These are phyloP conservation scores for Rhodotorula glutinis DNA, from an alignment of 1,284 basidiomycete species.

Conservation along the genomic window DNA sequence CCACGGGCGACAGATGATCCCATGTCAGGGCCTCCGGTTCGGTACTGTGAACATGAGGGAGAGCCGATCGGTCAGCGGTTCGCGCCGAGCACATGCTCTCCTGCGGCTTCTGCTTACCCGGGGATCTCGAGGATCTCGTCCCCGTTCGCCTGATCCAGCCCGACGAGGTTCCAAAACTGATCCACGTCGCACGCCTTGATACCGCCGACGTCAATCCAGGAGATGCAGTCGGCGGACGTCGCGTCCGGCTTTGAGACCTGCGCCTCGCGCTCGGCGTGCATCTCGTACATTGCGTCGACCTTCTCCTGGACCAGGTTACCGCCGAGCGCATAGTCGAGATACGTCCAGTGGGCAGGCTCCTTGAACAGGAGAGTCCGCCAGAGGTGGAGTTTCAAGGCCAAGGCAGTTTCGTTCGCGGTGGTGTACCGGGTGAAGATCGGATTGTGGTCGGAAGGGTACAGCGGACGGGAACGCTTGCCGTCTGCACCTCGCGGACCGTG, in stretches of 20 bases:
- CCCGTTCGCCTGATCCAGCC: constrained; percentile 36
- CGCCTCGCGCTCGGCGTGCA: constrained; percentile 38
- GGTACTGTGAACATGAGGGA: not conserved
- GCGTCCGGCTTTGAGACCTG: not conserved
- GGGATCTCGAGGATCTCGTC: not conserved
- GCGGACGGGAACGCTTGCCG: constrained; percentile 45
- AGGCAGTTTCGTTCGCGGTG: constrained; percentile 55
- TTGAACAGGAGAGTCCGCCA: constrained; percentile 51
- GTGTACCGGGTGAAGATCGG: constrained; percentile 47
- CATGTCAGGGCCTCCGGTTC: not conserved
- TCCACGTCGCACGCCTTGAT: constrained; percentile 68
- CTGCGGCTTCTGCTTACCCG: constrained; percentile 5
- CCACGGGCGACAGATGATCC: constrained; percentile 11
- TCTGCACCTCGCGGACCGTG: constrained; percentile 43
- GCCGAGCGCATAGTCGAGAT: constrained; percentile 62
- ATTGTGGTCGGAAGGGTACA: constrained; percentile 48
- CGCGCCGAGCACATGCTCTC: too few species aligned
- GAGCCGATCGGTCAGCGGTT: not conserved
- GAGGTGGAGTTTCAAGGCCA: constrained; percentile 22
- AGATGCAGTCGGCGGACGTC: constrained; percentile 56
- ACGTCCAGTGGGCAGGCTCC: constrained; percentile 52
- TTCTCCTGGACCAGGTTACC: constrained; percentile 66
- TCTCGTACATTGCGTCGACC: constrained; percentile 68
- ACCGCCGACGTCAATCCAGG: constrained; percentile 87
- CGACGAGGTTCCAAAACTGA: constrained; percentile 59